Evolutionary conservation across 352 stramenopile genomes (phyloP).

Genomic region (Globisporangium nunn): DNA sequence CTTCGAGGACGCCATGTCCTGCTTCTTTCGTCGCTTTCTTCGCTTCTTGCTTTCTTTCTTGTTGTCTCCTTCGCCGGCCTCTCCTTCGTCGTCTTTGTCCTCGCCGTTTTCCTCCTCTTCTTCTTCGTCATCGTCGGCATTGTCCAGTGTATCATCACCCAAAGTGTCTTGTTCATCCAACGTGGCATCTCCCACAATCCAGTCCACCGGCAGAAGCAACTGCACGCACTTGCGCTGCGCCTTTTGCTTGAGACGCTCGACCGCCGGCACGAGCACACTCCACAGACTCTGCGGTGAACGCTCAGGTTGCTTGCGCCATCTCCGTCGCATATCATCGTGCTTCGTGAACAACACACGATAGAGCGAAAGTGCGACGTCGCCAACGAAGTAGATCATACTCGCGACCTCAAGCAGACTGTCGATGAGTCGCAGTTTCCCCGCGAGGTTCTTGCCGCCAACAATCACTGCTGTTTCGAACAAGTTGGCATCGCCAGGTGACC

Average conservation of each 20-base stretch:
- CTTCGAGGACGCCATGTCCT: conserved; percentile 8
- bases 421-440: conserved; percentile 56
- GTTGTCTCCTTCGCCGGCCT: conserved; percentile 12
- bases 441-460: conserved; percentile 42
- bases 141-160: conserved; percentile 9
- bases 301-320: conserved; percentile 2
- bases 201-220: conserved; percentile 55
- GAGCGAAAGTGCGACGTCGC: conserved; percentile 49
- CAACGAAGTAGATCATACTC: conserved; percentile 56
- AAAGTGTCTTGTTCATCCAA: conserved; percentile 37
- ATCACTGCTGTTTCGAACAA: conserved; percentile 23
- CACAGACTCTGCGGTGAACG: conserved; percentile 13
- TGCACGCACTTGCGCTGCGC: conserved; percentile 46
- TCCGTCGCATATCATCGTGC: conserved; percentile 3
- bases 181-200: conserved; percentile 40
- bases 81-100: conserved; percentile 18
- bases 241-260: conserved; percentile 60
- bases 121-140: conserved; percentile 28
- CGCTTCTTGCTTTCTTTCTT: conserved; percentile 14
- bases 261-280: conserved; percentile 27
- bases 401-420: conserved; percentile 54
- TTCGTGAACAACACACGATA: conserved; percentile 39
- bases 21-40: conserved; percentile 14
- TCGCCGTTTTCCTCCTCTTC: conserved; percentile 34
- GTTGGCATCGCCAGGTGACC: not conserved